A percentile compares a stretch with the other conserved stretches of the same genome.
Evolutionary conservation across 805 yeast genomes (phyloP).

Genomic region (Lipomyces lipofer): DNA sequence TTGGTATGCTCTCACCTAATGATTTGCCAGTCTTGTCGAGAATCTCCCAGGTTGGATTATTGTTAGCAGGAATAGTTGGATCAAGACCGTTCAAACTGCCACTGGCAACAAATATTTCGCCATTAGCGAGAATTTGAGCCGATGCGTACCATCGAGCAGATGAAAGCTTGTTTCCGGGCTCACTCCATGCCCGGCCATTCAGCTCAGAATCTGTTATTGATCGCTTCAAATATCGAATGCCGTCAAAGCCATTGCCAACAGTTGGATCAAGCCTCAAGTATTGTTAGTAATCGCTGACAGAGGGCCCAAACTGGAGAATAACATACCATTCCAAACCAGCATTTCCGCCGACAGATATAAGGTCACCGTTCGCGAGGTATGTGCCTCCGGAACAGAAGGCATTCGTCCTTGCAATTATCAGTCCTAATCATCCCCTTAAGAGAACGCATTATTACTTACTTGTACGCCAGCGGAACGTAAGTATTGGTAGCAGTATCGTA

Average conservation of each 20-base stretch:
- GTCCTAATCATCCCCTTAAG: no score
- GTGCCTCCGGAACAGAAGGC: conserved; percentile 30
- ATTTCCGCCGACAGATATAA: conserved; percentile 26
- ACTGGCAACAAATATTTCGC: conserved; percentile 22
- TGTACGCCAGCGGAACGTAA: conserved; percentile 17
- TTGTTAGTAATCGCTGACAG: background rate
- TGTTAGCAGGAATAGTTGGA: conserved; percentile 26
- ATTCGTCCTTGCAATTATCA: conserved; percentile 16
- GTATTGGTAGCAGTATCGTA: conserved; percentile 19
- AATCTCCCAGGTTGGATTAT: conserved; percentile 27
- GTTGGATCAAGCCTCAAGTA: conserved; percentile 25
- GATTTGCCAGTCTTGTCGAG: conserved; percentile 25
- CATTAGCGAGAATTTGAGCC: conserved; percentile 23
- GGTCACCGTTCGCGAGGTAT: conserved; percentile 24
- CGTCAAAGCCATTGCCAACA: conserved; percentile 23
- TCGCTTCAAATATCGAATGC: conserved; percentile 25
- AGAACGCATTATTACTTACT: no score
- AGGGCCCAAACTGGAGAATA: background rate
- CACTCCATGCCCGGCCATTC: conserved; percentile 25
- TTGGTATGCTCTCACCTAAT: conserved; percentile 17
- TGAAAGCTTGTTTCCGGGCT: conserved; percentile 27
- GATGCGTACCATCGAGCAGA: conserved; percentile 27
- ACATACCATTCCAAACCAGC: conserved; percentile 7
- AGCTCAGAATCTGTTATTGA: conserved; percentile 2
- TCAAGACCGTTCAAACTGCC: conserved; percentile 29